A percentile compares a stretch with the other conserved stretches of the same genome.
phyloP scores from a whole-genome alignment of 2,329 filamentous ascomycete species.

The Phyllosticta citrichinensis region DNA sequence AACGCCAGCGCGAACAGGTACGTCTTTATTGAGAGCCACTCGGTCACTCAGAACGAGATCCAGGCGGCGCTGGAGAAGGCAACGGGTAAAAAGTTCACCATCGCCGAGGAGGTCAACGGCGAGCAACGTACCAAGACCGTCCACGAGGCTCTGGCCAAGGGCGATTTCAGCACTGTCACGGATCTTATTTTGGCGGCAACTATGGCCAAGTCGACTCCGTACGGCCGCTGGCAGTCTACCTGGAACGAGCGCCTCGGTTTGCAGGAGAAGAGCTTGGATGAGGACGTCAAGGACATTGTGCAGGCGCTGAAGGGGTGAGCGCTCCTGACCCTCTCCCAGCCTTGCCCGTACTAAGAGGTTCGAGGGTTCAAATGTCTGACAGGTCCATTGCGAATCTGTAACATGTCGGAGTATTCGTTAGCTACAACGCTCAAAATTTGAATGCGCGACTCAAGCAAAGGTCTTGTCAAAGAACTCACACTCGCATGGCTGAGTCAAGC shows the following conservation, averaged over 20 bases:
- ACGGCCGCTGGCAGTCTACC: constrained; percentile 20
- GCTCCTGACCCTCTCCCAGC: neutral
- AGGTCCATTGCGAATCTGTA: neutral
- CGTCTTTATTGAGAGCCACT: constrained; percentile 48
- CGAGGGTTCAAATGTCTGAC: neutral
- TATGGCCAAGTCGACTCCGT: constrained; percentile 13
- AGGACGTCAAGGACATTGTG: constrained; percentile 23
- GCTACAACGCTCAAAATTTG: too few relatives aligned
- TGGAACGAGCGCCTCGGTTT: constrained; percentile 36
- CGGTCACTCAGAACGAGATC: constrained; percentile 49
- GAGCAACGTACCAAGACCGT: constrained; percentile 20
- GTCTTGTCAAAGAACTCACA: too few relatives aligned
- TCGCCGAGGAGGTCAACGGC: constrained; percentile 30
- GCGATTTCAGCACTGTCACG: constrained; percentile 21
- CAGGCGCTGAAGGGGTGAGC: constrained; percentile 13
- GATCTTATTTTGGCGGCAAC: constrained; percentile 16
- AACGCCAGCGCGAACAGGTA: constrained; percentile 47
- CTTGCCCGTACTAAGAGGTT: neutral
- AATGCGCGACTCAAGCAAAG: too few relatives aligned
- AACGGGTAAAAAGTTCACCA: constrained; percentile 42
- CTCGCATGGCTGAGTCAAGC: too few relatives aligned
- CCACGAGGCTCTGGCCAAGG: constrained; percentile 26
- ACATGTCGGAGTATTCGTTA: neutral
- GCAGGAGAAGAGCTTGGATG: constrained; percentile 30
- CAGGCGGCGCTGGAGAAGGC: constrained; percentile 43